phyloP scores from a whole-genome alignment of 2,329 filamentous ascomycete species.

The Claviceps sp. region DNA sequence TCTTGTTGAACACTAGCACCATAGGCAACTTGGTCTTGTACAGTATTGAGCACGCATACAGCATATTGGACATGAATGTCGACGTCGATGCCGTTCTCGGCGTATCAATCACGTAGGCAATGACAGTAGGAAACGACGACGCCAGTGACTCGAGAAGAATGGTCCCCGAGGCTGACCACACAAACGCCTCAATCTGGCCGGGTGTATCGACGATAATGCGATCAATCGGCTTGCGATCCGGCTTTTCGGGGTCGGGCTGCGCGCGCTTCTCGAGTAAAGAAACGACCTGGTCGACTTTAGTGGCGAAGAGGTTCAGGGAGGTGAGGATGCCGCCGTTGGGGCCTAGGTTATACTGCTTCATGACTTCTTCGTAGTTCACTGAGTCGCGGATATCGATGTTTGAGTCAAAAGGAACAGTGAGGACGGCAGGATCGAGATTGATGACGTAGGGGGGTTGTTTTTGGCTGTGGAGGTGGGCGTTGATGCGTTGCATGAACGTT shows the following conservation, averaged over 20 bases:
- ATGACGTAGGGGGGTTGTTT: conserved; percentile 82
- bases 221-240: conserved; percentile 51
- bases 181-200: conserved; percentile 96
- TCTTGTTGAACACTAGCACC: conserved; percentile 99
- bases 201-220: conserved; percentile 92
- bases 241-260: conserved; percentile 45
- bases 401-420: conserved; percentile 84
- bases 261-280: conserved; percentile 80
- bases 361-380: conserved; percentile 98
- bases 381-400: conserved; percentile 99
- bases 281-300: conserved; percentile 94
- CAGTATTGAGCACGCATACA: conserved; percentile 94
- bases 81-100: conserved; percentile 84
- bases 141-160: conserved; percentile 89
- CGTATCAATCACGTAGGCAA: conserved; percentile 96
- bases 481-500: conserved; percentile 99
- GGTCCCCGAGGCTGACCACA: conserved; percentile 91
- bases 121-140: conserved; percentile 88
- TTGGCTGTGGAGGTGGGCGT: conserved; percentile 75
- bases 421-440: conserved; percentile 91
- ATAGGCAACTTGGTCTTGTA: conserved; percentile 98
- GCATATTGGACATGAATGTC: conserved; percentile 99
- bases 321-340: conserved; percentile 96
- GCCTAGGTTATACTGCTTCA: conserved; percentile 97
- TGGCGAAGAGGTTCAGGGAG: conserved; percentile 89